Base-by-base conservation (phyloP, 2,329 filamentous ascomycete genomes). In the Knufia fluminis region DNA sequence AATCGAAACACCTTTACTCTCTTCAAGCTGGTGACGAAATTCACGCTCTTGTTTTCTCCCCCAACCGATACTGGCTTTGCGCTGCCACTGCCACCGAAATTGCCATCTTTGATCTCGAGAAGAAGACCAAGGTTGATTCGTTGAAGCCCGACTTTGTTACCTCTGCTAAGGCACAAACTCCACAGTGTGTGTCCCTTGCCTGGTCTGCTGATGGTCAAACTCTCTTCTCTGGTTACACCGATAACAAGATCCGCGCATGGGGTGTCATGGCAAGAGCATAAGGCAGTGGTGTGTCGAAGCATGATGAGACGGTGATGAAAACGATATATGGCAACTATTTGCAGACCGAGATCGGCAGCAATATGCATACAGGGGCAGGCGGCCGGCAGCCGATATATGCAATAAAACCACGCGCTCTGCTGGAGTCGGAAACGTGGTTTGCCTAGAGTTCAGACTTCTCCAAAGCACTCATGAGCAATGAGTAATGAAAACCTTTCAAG, bases 31-130 rank as follows among this genome's bases (percentile, higher is more conserved):
- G 91, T 75, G 91, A 98, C 74, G 92, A 97, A 85, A 98, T 98
- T 81, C 92, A 98, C 79, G 91, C 92, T 64, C 91, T 98, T 63
- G 92, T 97, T 74, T 98, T 98, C 87, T 97, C 92, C 60, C 92
- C 92, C 70, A 98, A 98, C 88, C 86, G 92, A 74, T 98, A 98
- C 88, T 98, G 92, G 92, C 85, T 98, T 64, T 98, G 92, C 82
- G 92, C 92, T 70, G 92, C 92, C 71, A 98, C 92, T 59, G 81
- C 88, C 70, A 87, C 82, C 77, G 89, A 83, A 82, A 97, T 98
- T 82, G 96, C 96, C 82, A 97, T 98, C 82, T 98, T 98, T 78
- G 92, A 98, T 70, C 83, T 98, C 64, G 92, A 98, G 88, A 98
- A 98, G 90, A 98, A 98, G 90, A 94, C 85, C 85, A 97, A 96